Base-by-base conservation (phyloP, 169 alveolate species). In the Pseudocohnilembus persalinus region DNA sequence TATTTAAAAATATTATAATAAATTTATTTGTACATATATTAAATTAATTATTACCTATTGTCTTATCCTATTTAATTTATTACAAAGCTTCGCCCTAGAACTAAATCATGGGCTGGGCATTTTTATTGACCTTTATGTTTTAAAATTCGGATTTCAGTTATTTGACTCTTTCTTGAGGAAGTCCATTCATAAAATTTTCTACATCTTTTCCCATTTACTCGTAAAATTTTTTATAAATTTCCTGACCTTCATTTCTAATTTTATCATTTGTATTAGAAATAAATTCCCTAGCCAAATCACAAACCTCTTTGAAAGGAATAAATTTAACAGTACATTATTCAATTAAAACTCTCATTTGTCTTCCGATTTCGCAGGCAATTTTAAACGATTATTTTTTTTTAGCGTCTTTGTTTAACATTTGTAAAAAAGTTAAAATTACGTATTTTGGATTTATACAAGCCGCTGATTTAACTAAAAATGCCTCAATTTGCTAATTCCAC, bases 11-110 rank as follows among this genome's bases (percentile, higher is more conserved):
- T n/a, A n/a, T n/a, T n/a, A n/a, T n/a, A n/a, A n/a, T n/a, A n/a
- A n/a, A n/a, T n/a, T n/a, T n/a, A n/a, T n/a, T n/a, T n/a, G n/a
- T n/a, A n/a, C n/a, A n/a, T n/a, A n/a, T n/a, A n/a, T n/a, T n/a
- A n/a, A n/a, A n/a, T n/a, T n/a, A n/a, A 31, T 30, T 30, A 31
- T 80, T 80, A 80, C 64, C 84, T 29, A 73, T n/a, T 64, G 35
- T 34, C 4, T 65, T 29, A 33, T 26, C 84, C 63, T 76, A 27
- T 31, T 24, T 31, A 15, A 76, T 76, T 32, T 80, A 75, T 30
- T 63, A 29, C 28, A 78, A 81, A 31, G 89, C 89, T 29, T 84
- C 89, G 16, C 89, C 89, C 25, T 65, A 32, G 77, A 84, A 84
- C 31, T 77, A 65, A 25, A 85, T 73, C 0, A 34, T 79, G 27